Percentiles rank a stretch among this genome's conserved stretches.
Evolutionary conservation across 768 basidiomycete genomes (phyloP).

Genomic region (Russula sp.): DNA sequence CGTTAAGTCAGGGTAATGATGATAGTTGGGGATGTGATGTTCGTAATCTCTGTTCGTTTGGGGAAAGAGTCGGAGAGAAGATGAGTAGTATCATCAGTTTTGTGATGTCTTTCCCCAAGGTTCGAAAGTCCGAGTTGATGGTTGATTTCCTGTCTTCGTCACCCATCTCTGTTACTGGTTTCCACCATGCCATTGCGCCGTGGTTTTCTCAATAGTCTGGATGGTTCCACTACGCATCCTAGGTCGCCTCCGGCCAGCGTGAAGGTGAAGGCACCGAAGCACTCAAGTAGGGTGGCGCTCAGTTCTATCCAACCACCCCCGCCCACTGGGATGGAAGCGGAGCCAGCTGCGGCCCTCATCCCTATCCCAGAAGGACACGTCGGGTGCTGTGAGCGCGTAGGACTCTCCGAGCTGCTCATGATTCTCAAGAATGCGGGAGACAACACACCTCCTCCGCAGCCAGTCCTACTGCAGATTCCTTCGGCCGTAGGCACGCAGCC

Average conservation of each 20-base stretch:
- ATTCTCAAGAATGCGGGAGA: constrained; percentile 7
- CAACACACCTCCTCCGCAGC: background rate
- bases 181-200: constrained; percentile 6
- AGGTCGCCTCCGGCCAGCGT: background rate
- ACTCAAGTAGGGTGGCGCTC: background rate
- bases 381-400: constrained; percentile 13
- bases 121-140: constrained; percentile 8
- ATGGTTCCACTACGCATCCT: background rate
- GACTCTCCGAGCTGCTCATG: constrained; percentile 8
- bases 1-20: background rate
- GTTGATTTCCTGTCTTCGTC: background rate
- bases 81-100: background rate
- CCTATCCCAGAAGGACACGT: constrained; percentile 8
- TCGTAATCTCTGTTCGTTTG: background rate
- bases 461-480: constrained; percentile 3
- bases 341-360: background rate
- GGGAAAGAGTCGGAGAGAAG: background rate
- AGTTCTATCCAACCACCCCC: background rate
- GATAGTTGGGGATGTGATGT: background rate
- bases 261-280: background rate
- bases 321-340: background rate
- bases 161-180: background rate
- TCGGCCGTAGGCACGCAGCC: background rate
- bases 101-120: background rate
- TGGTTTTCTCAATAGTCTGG: background rate